Evolutionary conservation across 345 rosid genomes (phyloP).

Genomic region (Nephelium lappaceum): DNA sequence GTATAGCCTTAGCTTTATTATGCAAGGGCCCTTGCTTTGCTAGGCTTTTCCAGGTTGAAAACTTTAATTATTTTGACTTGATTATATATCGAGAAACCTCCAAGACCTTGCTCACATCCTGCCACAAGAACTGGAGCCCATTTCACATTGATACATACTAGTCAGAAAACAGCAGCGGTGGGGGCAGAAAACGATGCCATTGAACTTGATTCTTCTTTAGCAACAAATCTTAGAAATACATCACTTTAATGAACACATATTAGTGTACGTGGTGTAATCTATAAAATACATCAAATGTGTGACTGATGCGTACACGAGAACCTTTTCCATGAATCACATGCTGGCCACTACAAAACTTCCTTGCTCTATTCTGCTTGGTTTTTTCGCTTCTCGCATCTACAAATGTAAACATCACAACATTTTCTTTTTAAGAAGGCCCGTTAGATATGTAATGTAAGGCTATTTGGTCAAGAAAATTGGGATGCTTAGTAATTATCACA

Average conservation of each 20-base stretch:
- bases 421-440: not conserved
- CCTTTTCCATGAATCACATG: not conserved
- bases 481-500: too few relatives aligned
- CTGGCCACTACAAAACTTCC: constrained; percentile 33
- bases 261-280: too few relatives aligned
- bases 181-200: not conserved
- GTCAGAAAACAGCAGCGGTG: not conserved
- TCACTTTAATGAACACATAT: not conserved
- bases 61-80: not conserved
- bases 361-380: constrained; percentile 32
- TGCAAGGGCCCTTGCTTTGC: too few relatives aligned
- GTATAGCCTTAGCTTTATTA: too few relatives aligned
- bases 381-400: constrained; percentile 17
- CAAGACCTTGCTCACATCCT: not conserved
- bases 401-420: not conserved
- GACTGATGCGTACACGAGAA: too few relatives aligned
- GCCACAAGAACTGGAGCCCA: not conserved
- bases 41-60: not conserved
- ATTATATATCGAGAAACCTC: not conserved
- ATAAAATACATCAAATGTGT: too few relatives aligned
- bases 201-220: constrained; percentile 13
- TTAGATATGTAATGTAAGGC: too few relatives aligned
- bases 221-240: too few relatives aligned
- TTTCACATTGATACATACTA: not conserved
- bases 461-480: too few relatives aligned